Conservation (phyloP, 2,329 filamentous ascomycete genomes). For the Diaporthe citriasiana region DNA sequence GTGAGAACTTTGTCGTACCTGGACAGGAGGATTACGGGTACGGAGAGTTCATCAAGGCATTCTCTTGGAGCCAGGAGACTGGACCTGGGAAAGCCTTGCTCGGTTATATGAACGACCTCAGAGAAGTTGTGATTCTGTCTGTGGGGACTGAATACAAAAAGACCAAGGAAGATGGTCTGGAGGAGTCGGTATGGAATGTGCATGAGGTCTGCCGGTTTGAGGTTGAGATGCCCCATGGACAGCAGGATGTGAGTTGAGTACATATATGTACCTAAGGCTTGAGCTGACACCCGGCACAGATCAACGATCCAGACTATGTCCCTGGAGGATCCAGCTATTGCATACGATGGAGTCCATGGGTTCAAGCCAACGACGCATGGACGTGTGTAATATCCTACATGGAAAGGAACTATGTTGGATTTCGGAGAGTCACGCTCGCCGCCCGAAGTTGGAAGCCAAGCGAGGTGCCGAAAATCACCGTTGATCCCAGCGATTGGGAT, state of each 20-base stretch:
- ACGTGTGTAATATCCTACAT: conserved; percentile 65
- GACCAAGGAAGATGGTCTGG: conserved; percentile 44
- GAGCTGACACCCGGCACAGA: conserved; percentile 1
- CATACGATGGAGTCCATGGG: conserved; percentile 69
- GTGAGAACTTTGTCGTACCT: conserved; percentile 65
- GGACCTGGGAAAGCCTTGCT: conserved; percentile 60
- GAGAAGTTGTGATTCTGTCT: conserved; percentile 65
- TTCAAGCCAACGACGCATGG: conserved; percentile 51
- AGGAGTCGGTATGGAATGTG: conserved; percentile 61
- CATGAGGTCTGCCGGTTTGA: conserved; percentile 65
- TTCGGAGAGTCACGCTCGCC: conserved; percentile 63
- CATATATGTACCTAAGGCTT: not conserved
- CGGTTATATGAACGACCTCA: conserved; percentile 65
- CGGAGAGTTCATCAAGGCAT: conserved; percentile 63
- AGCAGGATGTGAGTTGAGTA: conserved; percentile 49
- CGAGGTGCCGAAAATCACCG: conserved; percentile 55
- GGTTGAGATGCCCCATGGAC: conserved; percentile 60
- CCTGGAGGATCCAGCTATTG: conserved; percentile 65
- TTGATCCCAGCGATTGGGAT: conserved; percentile 56
- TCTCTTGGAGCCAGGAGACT: conserved; percentile 66
- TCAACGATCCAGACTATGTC: conserved; percentile 62
- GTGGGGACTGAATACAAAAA: conserved; percentile 57
- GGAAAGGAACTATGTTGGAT: conserved; percentile 67
- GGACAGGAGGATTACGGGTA: conserved; percentile 56
- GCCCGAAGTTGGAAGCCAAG: conserved; percentile 53